Conservation (phyloP, 2,329 filamentous ascomycete genomes). For the Trichoderma arundinaceum region DNA sequence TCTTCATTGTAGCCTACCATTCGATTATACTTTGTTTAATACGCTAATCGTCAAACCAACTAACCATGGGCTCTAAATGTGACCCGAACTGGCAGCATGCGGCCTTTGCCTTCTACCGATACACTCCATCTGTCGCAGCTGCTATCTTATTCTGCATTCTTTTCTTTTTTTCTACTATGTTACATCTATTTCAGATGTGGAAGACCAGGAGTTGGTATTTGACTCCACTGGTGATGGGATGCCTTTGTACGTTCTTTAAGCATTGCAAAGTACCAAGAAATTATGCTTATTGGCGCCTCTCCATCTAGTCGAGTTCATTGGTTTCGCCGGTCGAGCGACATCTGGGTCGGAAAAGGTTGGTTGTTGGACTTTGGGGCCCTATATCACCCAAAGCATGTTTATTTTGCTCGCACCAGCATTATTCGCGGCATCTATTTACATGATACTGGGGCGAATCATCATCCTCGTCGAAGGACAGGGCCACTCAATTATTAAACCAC, state of each 20-base stretch:
- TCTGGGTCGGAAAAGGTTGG: slow-evolving; percentile 13
- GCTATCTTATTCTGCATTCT: slow-evolving; percentile 11
- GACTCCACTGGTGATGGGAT: slow-evolving; percentile 24
- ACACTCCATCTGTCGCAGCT: slow-evolving; percentile 21
- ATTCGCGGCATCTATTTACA: slow-evolving; percentile 58
- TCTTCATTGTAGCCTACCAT: too few species aligned
- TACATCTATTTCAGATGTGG: slow-evolving; percentile 28
- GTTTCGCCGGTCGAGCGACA: slow-evolving; percentile 17
- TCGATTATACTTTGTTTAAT: not conserved
- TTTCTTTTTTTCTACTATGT: slow-evolving; percentile 5
- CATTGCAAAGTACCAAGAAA: not conserved
- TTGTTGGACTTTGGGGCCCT: slow-evolving; percentile 42
- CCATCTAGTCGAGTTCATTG: slow-evolving; percentile 26
- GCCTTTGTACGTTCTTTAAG: slow-evolving; percentile 10
- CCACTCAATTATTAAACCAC: slow-evolving; percentile 43
- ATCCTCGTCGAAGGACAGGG: slow-evolving; percentile 45
- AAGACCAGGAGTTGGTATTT: slow-evolving; percentile 26
- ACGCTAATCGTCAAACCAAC: not conserved
- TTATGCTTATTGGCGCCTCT: not conserved
- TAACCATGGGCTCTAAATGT: slow-evolving; percentile 8
- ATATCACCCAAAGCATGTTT: slow-evolving; percentile 50
- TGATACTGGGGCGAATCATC: slow-evolving; percentile 55
- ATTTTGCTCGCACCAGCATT: slow-evolving; percentile 55
- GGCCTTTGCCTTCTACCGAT: slow-evolving; percentile 27
- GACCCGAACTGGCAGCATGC: slow-evolving; percentile 28